These are phyloP conservation scores for Pinus albicaulis DNA, from an alignment of 75 land plant species.

Conservation along the genomic window DNA sequence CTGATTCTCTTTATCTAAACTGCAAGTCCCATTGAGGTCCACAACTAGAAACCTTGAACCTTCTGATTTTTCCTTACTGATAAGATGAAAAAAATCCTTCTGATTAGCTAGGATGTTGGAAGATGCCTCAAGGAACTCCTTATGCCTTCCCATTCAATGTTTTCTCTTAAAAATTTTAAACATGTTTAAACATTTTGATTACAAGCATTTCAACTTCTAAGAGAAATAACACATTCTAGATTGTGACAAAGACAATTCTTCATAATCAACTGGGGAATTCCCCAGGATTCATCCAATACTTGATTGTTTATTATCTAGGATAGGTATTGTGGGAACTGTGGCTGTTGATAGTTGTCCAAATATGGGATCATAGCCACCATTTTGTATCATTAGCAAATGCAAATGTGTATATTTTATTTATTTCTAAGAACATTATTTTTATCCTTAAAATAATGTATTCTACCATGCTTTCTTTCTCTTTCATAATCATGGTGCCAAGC, in stretches of 20 bases:
- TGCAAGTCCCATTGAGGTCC: neutral
- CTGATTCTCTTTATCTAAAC: neutral
- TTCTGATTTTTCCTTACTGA: neutral
- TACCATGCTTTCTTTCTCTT: neutral
- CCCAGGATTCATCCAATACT: slow-evolving; percentile 74
- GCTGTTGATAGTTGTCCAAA: slow-evolving; percentile 22
- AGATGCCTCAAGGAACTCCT: neutral
- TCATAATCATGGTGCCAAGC: too few species aligned
- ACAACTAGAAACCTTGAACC: neutral
- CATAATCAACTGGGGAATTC: slow-evolving; percentile 21
- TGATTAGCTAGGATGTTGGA: neutral
- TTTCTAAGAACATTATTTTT: neutral
- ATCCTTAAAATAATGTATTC: neutral
- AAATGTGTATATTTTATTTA: slow-evolving; percentile 9
- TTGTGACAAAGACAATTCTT: slow-evolving; percentile 54
- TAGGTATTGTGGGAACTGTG: slow-evolving; percentile 62
- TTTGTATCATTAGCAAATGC: slow-evolving; percentile 79
- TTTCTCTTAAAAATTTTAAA: slow-evolving; percentile 15
- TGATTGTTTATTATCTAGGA: slow-evolving; percentile 73
- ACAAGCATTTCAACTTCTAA: slow-evolving; percentile 60
- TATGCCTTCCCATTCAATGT: slow-evolving; percentile 13
- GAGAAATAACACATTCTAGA: slow-evolving; percentile 66
- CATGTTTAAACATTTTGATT: slow-evolving; percentile 48
- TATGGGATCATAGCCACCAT: slow-evolving; percentile 79
- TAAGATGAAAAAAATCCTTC: neutral